Base-by-base conservation (phyloP, 2,329 filamentous ascomycete species). In the Stromatinia cepivora region DNA sequence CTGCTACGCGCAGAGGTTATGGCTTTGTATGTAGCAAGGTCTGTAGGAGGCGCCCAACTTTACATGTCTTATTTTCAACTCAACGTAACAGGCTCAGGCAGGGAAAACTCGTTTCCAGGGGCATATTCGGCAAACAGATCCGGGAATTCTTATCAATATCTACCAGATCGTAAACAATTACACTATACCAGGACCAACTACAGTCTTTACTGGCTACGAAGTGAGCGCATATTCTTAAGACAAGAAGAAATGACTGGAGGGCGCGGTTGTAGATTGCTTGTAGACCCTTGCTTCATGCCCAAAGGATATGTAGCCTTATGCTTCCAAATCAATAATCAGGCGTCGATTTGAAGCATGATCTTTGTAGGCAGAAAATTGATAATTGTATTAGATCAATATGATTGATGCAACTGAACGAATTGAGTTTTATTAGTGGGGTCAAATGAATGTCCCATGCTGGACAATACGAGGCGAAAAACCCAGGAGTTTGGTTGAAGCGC, bases 1-100 rank as follows among this genome's bases (percentile, higher is more conserved):
- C 81, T 87, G 39, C 78, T 88, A 75, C 81, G 85, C 56, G 82
- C 84, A 39, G 85, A 87, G 79, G 80, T 84, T 45, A 80, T 86
- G 54, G 84, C 84, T 9, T 79, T 87, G 57, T 84, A 87, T 77
- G 83, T 84, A 25, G 84, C 84, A 22, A 77, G 77, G 70, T 75
- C 70, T 17, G 70, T 70, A 20, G 81, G 79, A 28, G 77, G 76
- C 20, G 80, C 80, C 28, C 80, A 81, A 69, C 79, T 80, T 70
- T 81, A 81, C 69, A 74, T 80, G 61, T 77, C 76, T 25, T 81
- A 79, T 72, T 78, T 62, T 58, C 56, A 61, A 70, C 58, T 68
- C 9, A 50, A 52, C 22, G 20, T 69, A 25, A 69, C 58, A 36
- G 50, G 58, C 13, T 64, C 58, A 7, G 66, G 36, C 31, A 56